Percentiles rank a stretch among this genome's conserved stretches.
Conservation (phyloP, 2,329 filamentous ascomycete genomes). For the Canariomyces notabilis region DNA sequence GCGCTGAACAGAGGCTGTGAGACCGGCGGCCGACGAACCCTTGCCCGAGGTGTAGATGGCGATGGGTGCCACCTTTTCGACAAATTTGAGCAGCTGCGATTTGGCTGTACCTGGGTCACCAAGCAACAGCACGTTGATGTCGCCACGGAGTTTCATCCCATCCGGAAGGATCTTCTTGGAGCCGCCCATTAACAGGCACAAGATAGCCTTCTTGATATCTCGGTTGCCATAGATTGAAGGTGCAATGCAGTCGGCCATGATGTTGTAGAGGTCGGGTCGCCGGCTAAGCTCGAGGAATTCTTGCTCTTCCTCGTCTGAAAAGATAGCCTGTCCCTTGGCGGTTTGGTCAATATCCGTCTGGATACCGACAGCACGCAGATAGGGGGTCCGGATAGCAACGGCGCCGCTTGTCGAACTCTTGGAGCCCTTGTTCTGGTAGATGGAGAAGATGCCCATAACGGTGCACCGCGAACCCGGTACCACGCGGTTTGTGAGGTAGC, state of each 20-base stretch:
- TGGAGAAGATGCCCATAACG: slow-evolving; percentile 95
- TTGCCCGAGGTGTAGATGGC: slow-evolving; percentile 99
- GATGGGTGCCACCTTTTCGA: slow-evolving; percentile 92
- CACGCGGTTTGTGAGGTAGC: slow-evolving; percentile 91
- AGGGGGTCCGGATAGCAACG: slow-evolving; percentile 92
- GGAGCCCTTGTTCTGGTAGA: slow-evolving; percentile 87
- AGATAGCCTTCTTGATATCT: slow-evolving; percentile 96
- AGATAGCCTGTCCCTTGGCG: slow-evolving; percentile 75
- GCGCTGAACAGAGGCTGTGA: slow-evolving; percentile 93
- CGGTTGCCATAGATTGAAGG: slow-evolving; percentile 95
- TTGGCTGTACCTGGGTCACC: slow-evolving; percentile 98
- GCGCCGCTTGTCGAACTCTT: slow-evolving; percentile 74
- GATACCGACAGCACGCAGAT: slow-evolving; percentile 87
- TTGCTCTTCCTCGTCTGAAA: slow-evolving; percentile 94
- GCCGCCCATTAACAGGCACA: slow-evolving; percentile 87
- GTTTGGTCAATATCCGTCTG: slow-evolving; percentile 87
- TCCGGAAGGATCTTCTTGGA: slow-evolving; percentile 97
- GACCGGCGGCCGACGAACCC: slow-evolving; percentile 92
- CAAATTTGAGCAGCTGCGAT: slow-evolving; percentile 94
- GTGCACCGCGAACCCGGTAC: slow-evolving; percentile 93
- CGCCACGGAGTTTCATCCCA: slow-evolving; percentile 94
- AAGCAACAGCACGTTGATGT: slow-evolving; percentile 94
- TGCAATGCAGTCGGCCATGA: slow-evolving; percentile 88
- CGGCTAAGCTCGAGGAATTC: slow-evolving; percentile 90
- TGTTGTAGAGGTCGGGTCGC: slow-evolving; percentile 83